Percentiles rank a stretch among this genome's conserved stretches.
phyloP scores from a whole-genome alignment of 768 basidiomycete genomes.

The Boletus bicolor region DNA sequence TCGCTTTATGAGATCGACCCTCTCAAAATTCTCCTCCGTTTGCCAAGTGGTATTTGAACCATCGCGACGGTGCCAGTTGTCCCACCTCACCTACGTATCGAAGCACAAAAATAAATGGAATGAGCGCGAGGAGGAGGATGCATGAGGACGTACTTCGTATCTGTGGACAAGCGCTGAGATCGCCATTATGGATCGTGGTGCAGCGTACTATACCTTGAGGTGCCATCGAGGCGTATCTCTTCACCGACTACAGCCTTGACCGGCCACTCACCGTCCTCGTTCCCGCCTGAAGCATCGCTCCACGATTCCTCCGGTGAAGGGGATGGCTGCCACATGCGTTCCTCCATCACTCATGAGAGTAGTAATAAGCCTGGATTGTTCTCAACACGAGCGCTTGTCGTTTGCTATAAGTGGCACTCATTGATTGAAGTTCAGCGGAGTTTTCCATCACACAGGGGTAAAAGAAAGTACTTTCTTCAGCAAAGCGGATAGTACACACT shows the following conservation, averaged over 20 bases:
- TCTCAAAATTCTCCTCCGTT: conserved; percentile 21
- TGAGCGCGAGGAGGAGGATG: neutral
- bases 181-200: neutral
- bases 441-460: neutral
- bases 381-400: neutral
- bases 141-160: conserved; percentile 29
- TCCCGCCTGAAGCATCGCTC: conserved; percentile 32
- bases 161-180: conserved; percentile 18
- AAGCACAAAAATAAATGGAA: neutral
- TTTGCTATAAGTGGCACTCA: neutral
- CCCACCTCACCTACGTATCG: conserved; percentile 48
- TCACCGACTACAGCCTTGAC: conserved; percentile 29
- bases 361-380: neutral
- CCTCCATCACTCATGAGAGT: neutral
- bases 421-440: neutral
- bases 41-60: conserved; percentile 58
- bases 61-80: conserved; percentile 47
- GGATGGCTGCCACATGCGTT: conserved; percentile 28
- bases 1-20: conserved; percentile 14
- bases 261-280: conserved; percentile 33
- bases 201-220: conserved; percentile 18
- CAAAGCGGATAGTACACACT: neutral
- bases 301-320: conserved; percentile 30
- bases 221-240: conserved; percentile 31
- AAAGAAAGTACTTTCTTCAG: neutral